Evolutionary conservation across 768 basidiomycete species (phyloP), one percentile per base, ranked within the genome.

Genomic region (Boletus reticuloceps): DNA sequence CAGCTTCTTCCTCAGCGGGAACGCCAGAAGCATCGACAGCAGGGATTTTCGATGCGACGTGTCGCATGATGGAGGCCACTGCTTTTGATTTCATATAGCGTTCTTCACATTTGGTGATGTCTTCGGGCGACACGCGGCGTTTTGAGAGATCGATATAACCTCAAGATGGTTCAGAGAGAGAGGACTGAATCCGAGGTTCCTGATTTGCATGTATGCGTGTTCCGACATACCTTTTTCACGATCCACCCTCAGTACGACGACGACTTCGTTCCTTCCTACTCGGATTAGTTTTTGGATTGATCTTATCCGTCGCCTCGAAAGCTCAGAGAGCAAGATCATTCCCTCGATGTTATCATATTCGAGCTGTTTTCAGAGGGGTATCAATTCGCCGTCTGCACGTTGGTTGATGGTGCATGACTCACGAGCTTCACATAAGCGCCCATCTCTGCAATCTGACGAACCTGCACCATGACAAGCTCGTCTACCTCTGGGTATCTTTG

Each of bases 271-370:
- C 65, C 97, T 82, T 20, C 97, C 97, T 9, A 98, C 94, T 36
- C 95, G 81, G 71, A 99, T 99, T 55, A 99, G 83, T 72, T 98
- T 99, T 72, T 98, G 96, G 31, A 99, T 97, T 8, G 92, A 95
- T 62, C 96, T 76, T 66, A 99, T 99, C 66, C 96, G 96, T 65
- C 97, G 81, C 64, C 97, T 77, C 6, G 95, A 98, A 3, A 99
- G 86, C 70, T 98, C 97, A 3, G 97, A 97, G n/a, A 99, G 86
- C 13, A 98, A 76, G 63, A 99, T 99, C 97, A 99, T 99, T 62
- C 97, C 97, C 72, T 99, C 97, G 50, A 95, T 97, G 70, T 95
- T 95, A 72, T 99, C 96, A 68, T 99, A 98, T 74, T 98, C 96
- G 64, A 98, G 88, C 95, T 97, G 62, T 45, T n/a, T 8, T 16